Evolutionary conservation across 2,329 filamentous ascomycete genomes (phyloP), one percentile per base, ranked within the genome.

Genomic region (Elsinoe necatrix): DNA sequence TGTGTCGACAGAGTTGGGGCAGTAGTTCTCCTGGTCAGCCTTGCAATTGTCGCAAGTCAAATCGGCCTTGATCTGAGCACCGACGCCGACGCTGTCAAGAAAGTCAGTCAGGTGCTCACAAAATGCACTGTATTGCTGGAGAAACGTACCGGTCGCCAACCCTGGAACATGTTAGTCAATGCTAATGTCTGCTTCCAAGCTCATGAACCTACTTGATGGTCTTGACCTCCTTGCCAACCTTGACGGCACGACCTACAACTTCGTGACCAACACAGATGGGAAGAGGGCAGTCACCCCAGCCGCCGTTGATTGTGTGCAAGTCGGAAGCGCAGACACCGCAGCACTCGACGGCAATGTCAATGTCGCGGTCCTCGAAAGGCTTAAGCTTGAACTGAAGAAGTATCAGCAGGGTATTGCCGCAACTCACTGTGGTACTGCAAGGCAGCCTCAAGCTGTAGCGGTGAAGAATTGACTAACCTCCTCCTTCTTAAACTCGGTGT

Each of bases 311-410:
- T 61, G 71, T 77, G 68, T 77, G 75, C 27, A 77, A 66, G 61
- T 77, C 75, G 39, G 71, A 73, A 52, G 71, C 74, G 68, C 76
- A 78, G 56, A 78, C 76, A 66, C 88, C 87, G 67, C 87, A 92
- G 68, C 81, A 84, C 63, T 90, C 84, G 65, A 95, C 85, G 76
- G 91, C 86, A 72, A 95, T 82, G 69, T 95, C 89, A 65, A 95
- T 82, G 68, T 95, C 89, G 71, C 88, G 80, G 69, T 91, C 87
- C 62, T 85, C 88, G 69, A 95, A 95, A 16, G 87, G 86, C 76
- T 95, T 93, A 58, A 91, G 83, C 64, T 84, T 80, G 76, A 89
- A 89, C 76, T 91, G 63, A 37, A 63, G 58, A 61, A 16, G 7
- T 5, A 35, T 57, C 55, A 59, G 50, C 21, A 12, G 14, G 11